Conservation (phyloP, 2,329 filamentous ascomycete genomes). For the Phialemoniopsis sp. region DNA sequence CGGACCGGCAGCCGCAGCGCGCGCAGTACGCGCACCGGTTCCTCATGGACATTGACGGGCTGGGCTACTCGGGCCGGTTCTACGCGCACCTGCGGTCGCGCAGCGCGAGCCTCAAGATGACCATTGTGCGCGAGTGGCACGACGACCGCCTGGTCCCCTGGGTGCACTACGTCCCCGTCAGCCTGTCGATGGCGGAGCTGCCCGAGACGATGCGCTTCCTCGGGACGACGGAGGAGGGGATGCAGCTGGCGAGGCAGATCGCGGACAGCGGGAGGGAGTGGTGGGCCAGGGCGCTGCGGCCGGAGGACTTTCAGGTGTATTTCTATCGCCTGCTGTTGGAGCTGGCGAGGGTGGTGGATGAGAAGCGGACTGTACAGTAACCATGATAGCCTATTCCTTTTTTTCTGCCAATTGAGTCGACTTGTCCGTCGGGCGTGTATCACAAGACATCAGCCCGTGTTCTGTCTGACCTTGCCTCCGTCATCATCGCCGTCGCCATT, state of each 20-base stretch:
- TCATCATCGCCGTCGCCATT: too few species aligned
- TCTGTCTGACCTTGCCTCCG: too few species aligned
- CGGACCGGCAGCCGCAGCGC: conserved; percentile 7
- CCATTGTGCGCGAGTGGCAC: conserved; percentile 49
- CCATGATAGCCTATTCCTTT: too few species aligned
- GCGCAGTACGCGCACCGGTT: conserved; percentile 25
- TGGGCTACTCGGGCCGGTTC: conserved; percentile 47
- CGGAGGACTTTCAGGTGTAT: conserved; percentile 22
- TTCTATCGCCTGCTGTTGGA: conserved; percentile 5
- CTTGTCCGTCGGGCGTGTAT: too few species aligned
- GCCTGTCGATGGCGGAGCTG: conserved; percentile 39
- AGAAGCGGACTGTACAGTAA: too few species aligned
- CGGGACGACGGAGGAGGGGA: conserved; percentile 37
- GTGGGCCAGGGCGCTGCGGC: conserved; percentile 47
- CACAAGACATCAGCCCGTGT: too few species aligned
- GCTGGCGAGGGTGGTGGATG: conserved; percentile 3
- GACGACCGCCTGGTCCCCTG: conserved; percentile 47
- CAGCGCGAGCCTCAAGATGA: conserved; percentile 41
- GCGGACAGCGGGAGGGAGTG: conserved; percentile 50
- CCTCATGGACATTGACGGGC: conserved; percentile 48
- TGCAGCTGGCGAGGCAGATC: conserved; percentile 40
- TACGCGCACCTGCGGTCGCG: conserved; percentile 41
- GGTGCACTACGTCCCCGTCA: conserved; percentile 49
- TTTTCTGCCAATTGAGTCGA: too few species aligned
- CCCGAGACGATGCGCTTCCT: conserved; percentile 42